Evolutionary conservation across 148 eudicot species (phyloP).

Genomic region (Polygonum maritimum): DNA sequence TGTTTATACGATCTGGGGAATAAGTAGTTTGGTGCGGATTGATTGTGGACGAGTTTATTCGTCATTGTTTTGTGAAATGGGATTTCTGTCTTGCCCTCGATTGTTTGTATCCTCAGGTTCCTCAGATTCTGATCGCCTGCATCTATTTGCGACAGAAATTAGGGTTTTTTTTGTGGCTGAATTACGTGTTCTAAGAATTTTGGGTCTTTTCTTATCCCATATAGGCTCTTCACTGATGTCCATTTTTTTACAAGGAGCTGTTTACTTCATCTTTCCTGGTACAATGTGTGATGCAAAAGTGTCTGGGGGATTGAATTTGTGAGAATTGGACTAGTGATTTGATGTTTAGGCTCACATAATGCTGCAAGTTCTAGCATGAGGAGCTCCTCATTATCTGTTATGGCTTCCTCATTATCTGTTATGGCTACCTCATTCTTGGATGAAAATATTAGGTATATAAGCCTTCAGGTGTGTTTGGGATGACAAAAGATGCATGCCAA

Average conservation of each 20-base stretch:
- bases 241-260: background rate
- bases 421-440: background rate
- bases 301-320: background rate
- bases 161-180: background rate
- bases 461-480: background rate
- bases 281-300: background rate
- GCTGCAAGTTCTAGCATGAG: background rate
- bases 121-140: background rate
- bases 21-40: background rate
- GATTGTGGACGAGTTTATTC: background rate
- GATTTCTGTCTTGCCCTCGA: background rate
- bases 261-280: background rate
- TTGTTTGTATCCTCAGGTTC: background rate
- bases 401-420: background rate
- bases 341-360: background rate
- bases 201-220: background rate
- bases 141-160: background rate
- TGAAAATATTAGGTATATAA: background rate
- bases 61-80: background rate
- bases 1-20: background rate
- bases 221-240: background rate
- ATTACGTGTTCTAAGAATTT: background rate
- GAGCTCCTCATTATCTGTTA: background rate
- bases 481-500: background rate
- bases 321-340: background rate